Evolutionary conservation across 805 yeast genomes (phyloP), one percentile per base, ranked within the genome.

Genomic region (Pichia phayaonensis): DNA sequence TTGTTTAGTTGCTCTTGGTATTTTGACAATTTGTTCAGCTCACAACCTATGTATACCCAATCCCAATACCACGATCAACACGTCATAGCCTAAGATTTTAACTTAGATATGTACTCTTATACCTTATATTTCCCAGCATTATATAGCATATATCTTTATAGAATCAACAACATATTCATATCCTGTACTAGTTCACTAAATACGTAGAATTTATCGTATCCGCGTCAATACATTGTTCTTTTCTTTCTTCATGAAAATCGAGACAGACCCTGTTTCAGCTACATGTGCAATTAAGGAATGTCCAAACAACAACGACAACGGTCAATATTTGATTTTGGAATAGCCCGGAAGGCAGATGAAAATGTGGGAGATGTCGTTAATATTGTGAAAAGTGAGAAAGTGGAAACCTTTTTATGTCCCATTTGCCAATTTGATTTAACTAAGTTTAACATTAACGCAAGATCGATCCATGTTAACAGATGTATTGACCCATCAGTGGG

Each of bases 381-480:
- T 8, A 8, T 18, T 16, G 20, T 12, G n/a, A 21, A 46, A 40
- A 20, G n/a, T 4, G 46, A 15, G 18, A 40, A 47, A 18, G 8
- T 40, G 16, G 18, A 15, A 6, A 16, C 15, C 18, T 22, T 34
- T 4, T 24, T 31, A 6, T 83, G 89, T 58, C 88, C 87, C 0
- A 62, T 82, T 1, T 83, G 89, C 56, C 49, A 53, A 8, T 47
- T 65, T 2, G 62, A 71, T 42, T 54, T 83, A 22, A 65, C 74
- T 2, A 51, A 51, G 1, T 62, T 76, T 20, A 59, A 67, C 3
- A 52, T 80, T 7, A 69, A 69, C 31, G 72, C 69, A 26, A 65
- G 85, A 40, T 73, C 71, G 10, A 61, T 67, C 3, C 89, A 83
- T 59, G 84, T 82, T 18, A 81, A 80, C 50, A 64, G 67, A 31